Evolutionary conservation across 1,284 basidiomycete species (phyloP).

Genomic region (Trichosporon sp.): DNA sequence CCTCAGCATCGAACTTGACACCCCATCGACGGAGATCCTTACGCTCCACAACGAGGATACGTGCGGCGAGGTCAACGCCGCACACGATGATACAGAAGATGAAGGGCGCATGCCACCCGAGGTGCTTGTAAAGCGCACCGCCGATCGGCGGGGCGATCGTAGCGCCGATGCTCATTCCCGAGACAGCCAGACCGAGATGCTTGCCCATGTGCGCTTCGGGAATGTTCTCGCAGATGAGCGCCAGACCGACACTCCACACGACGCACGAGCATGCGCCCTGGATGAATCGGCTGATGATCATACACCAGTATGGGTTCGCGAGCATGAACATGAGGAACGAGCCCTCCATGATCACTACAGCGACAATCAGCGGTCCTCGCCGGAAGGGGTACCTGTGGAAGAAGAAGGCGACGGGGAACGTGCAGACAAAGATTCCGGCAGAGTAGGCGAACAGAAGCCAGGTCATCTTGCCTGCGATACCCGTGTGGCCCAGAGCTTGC

Average conservation of each 20-base stretch:
- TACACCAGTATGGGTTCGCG: conserved; percentile 61
- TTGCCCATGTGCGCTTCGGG: conserved; percentile 58
- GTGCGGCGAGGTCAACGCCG: conserved; percentile 57
- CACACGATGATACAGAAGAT: conserved; percentile 62
- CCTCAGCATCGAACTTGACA: background rate
- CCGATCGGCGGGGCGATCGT: conserved; percentile 58
- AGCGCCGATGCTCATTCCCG: conserved; percentile 59
- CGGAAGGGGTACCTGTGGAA: conserved; percentile 58
- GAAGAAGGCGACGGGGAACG: conserved; percentile 62
- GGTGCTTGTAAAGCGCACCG: conserved; percentile 59
- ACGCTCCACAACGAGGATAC: conserved; percentile 51
- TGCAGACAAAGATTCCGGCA: conserved; percentile 50
- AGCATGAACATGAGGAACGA: conserved; percentile 70
- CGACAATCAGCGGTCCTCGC: conserved; percentile 57
- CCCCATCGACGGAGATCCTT: conserved; percentile 2
- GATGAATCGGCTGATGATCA: conserved; percentile 64
- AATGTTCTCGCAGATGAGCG: conserved; percentile 58
- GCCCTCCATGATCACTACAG: conserved; percentile 27
- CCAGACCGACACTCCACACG: conserved; percentile 57
- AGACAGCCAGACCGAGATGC: conserved; percentile 67
- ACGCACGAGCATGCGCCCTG: conserved; percentile 69
- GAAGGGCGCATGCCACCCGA: conserved; percentile 69
- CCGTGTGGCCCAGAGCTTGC: conserved; percentile 27
- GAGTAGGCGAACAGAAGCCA: conserved; percentile 42
- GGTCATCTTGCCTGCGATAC: conserved; percentile 35